Evolutionary conservation across 176 grass and related monocot species (phyloP), one percentile per base, ranked within the genome.

Genomic region (Tillandsia fasciculata): DNA sequence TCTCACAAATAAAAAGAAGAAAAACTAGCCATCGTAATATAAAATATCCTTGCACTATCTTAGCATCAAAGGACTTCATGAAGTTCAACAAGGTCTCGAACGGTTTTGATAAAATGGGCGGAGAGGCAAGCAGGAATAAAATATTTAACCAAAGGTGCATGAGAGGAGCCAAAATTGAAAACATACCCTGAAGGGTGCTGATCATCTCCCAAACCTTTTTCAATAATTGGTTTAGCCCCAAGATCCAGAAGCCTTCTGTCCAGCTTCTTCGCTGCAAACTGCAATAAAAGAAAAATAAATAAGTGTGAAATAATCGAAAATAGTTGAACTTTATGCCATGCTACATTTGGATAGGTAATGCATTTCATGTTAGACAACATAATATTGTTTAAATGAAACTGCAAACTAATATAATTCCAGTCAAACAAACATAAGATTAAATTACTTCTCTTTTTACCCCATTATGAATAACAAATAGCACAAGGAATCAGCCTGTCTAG

Each of bases 251-350:
- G 84, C 72, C 89, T 87, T 85, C 65, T 83, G 71, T 97, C 89
- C 20, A 97, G 80, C 72, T 90, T 97, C 71, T 97, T 97, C 74
- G 86, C 89, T 74, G 77, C 70, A 86, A 96, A 91, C 91, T 96
- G 85, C 74, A 82, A 50, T 72, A 50, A 20, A 74, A 58, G 52
- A 22, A 61, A 64, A 47, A 64, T 42, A 64, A 47, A 58, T 42
- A 79, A 48, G 72, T 64, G 28, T 14, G 56, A 63, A 58, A 63
- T 11, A 50, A 15, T 23, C 59, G 10, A 50, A 70, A 15, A 77
- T 27, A 63, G 57, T 56, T 70, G 50, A 70, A 11, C 10, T 61
- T 15, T 59, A 58, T 70, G 12, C 1, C 68, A 73, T 50, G 0
- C 6, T 49, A 63, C 54, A 50, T 49, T 58, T 8, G 14, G 54